Conservation (phyloP, 2,329 filamentous ascomycete genomes). For the Gyromitra esculenta region DNA sequence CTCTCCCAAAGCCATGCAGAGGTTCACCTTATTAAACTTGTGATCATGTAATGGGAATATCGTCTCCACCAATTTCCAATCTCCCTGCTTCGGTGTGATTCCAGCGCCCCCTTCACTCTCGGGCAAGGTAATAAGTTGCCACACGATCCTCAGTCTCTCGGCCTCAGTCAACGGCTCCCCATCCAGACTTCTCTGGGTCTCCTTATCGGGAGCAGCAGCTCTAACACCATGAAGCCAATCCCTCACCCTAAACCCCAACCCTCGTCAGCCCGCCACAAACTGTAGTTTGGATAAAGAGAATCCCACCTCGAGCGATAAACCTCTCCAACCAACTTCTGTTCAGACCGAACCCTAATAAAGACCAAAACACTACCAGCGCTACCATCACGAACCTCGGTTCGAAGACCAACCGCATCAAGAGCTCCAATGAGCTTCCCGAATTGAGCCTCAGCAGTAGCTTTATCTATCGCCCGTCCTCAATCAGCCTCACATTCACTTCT, state of each 20-base stretch:
- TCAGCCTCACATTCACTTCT: constrained; percentile 22
- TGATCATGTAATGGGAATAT: constrained; percentile 84
- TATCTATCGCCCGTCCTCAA: constrained; percentile 65
- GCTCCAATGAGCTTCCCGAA: constrained; percentile 81
- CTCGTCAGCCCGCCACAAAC: constrained; percentile 1
- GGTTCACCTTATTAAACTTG: constrained; percentile 71
- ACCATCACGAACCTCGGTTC: constrained; percentile 85
- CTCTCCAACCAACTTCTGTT: constrained; percentile 77
- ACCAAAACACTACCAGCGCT: constrained; percentile 79
- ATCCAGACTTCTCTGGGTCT: constrained; percentile 74
- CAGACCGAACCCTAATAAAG: constrained; percentile 82
- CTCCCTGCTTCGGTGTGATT: constrained; percentile 73
- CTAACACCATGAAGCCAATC: constrained; percentile 94
- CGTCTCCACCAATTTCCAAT: constrained; percentile 77
- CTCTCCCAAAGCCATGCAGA: not conserved
- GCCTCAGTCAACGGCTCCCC: constrained; percentile 84
- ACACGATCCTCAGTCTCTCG: constrained; percentile 86
- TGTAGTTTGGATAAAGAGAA: constrained; percentile 1
- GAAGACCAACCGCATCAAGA: constrained; percentile 80
- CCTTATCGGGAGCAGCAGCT: constrained; percentile 76
- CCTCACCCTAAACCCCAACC: constrained; percentile 70
- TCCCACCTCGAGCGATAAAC: constrained; percentile 78
- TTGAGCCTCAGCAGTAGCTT: constrained; percentile 69
- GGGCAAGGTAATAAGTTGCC: constrained; percentile 81
- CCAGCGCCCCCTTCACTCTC: constrained; percentile 80